These are phyloP conservation scores for Cicer arietinum DNA, from an alignment of 306 rosid species.

Conservation along the genomic window DNA sequence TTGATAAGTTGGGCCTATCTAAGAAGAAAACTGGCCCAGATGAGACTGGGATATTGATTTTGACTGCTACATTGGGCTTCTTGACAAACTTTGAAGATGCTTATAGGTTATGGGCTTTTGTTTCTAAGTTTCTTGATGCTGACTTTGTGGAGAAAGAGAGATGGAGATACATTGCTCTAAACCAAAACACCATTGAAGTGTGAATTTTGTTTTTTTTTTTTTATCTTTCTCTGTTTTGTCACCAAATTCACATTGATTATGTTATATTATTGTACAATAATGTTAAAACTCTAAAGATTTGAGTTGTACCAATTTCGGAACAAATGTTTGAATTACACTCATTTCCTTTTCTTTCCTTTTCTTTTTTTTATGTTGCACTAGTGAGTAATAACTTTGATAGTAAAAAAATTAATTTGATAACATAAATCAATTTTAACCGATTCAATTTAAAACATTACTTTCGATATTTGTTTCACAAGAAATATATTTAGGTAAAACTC, in stretches of 20 bases:
- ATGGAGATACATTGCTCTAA: constrained; percentile 87
- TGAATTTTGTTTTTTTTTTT: constrained; percentile 36
- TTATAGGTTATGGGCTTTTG: constrained; percentile 77
- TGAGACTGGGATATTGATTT: constrained; percentile 50
- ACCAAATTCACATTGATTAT: neutral
- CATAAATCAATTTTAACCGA: too few species aligned
- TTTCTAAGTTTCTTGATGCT: constrained; percentile 81
- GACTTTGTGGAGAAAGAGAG: constrained; percentile 90
- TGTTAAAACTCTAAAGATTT: neutral
- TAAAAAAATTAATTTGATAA: too few species aligned
- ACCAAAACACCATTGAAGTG: constrained; percentile 72
- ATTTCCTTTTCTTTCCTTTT: too few species aligned
- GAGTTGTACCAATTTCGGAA: neutral
- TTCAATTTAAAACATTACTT: too few species aligned
- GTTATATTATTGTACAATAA: constrained; percentile 16
- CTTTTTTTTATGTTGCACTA: too few species aligned
- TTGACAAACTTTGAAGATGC: constrained; percentile 79
- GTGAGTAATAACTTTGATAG: too few species aligned
- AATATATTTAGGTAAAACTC: too few species aligned
- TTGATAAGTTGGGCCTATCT: constrained; percentile 30
- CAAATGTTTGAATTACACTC: too few species aligned
- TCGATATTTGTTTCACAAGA: too few species aligned
- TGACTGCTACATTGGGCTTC: constrained; percentile 62
- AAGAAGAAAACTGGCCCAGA: constrained; percentile 22
- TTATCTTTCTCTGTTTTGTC: neutral